phyloP scores from a whole-genome alignment of 495 filamentous ascomycete genomes.

The Penicillium egyptiacum region DNA sequence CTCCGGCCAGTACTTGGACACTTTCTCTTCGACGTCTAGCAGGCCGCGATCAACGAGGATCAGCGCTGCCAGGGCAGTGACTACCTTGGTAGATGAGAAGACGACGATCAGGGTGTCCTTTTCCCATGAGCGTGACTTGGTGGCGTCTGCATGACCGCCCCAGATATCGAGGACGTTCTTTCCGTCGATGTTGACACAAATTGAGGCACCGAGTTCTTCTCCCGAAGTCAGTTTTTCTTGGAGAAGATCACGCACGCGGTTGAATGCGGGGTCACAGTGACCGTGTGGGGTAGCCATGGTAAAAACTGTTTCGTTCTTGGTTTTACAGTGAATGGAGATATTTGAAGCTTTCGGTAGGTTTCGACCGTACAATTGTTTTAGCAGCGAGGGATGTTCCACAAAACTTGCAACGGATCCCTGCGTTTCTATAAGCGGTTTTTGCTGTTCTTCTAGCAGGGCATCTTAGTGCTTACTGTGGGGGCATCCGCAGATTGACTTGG shows the following conservation, averaged over 20 bases:
- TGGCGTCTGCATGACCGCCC: constrained; percentile 40
- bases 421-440: too few relatives aligned
- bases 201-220: constrained; percentile 43
- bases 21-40: constrained; percentile 37
- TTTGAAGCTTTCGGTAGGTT: background rate
- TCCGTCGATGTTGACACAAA: constrained; percentile 45
- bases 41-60: constrained; percentile 43
- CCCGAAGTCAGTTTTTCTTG: constrained; percentile 26
- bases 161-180: constrained; percentile 47
- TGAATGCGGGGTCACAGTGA: constrained; percentile 36
- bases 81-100: constrained; percentile 44
- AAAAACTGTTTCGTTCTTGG: background rate
- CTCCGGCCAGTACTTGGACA: constrained; percentile 48
- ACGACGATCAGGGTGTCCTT: constrained; percentile 42
- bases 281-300: background rate
- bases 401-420: too few relatives aligned
- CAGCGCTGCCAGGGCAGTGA: constrained; percentile 39
- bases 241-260: constrained; percentile 33
- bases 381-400: too few relatives aligned
- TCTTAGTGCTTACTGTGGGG: too few relatives aligned
- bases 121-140: constrained; percentile 34
- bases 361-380: too few relatives aligned
- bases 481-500: too few relatives aligned
- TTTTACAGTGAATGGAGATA: background rate
- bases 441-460: too few relatives aligned